Percentiles rank a stretch among this genome's conserved stretches.
These are phyloP conservation scores for Dothideomycetes sp. DNA, from an alignment of 2,329 filamentous ascomycete species.

Conservation along the genomic window DNA sequence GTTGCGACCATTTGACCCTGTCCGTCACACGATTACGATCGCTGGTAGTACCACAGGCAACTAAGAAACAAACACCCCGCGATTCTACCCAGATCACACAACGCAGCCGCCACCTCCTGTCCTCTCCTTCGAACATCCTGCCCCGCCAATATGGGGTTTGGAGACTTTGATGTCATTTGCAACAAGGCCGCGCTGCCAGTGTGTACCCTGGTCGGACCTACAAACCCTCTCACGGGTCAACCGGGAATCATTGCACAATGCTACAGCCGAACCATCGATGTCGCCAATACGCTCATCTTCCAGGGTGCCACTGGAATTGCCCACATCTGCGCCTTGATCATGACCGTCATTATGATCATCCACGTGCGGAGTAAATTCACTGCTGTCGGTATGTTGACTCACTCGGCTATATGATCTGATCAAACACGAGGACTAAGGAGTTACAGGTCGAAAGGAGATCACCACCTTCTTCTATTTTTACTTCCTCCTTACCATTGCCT, in stretches of 20 bases:
- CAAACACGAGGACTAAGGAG: background rate
- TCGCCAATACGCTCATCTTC: slow-evolving; percentile 98
- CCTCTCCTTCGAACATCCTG: background rate
- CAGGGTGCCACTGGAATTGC: slow-evolving; percentile 82
- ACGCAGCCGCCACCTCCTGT: background rate
- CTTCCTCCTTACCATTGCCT: slow-evolving; percentile 78
- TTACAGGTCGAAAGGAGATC: slow-evolving; percentile 54
- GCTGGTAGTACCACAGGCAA: no score
- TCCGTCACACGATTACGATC: no score
- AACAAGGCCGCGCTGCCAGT: slow-evolving; percentile 73
- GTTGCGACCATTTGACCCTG: no score
- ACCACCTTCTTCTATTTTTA: slow-evolving; percentile 96
- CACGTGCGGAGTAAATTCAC: slow-evolving; percentile 97
- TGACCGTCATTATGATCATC: slow-evolving; percentile 96
- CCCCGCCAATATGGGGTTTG: slow-evolving; percentile 63
- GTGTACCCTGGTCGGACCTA: slow-evolving; percentile 73
- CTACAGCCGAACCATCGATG: slow-evolving; percentile 87
- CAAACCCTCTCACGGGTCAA: slow-evolving; percentile 55
- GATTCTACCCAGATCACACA: no score
- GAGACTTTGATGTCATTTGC: slow-evolving; percentile 83
- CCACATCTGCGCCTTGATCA: slow-evolving; percentile 79
- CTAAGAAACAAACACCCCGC: no score
- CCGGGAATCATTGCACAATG: slow-evolving; percentile 68
- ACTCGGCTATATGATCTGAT: background rate
- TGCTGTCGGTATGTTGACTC: slow-evolving; percentile 63